These are phyloP conservation scores for Musa schizocarpa DNA, from an alignment of 176 grass and related monocot species.

Conservation along the genomic window DNA sequence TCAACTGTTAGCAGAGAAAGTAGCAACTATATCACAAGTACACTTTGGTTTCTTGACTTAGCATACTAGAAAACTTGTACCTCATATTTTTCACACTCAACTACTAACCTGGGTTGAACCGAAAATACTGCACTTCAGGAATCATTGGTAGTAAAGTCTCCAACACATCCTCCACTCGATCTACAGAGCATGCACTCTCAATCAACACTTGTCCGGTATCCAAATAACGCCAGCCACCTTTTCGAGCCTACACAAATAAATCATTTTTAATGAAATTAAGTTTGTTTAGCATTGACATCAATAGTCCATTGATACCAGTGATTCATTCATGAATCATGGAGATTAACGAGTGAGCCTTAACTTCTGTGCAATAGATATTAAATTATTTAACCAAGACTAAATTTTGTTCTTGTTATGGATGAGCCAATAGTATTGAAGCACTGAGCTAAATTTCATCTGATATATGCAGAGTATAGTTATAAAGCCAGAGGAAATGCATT, in stretches of 20 bases:
- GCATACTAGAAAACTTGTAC: background rate
- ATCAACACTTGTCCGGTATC: conserved; percentile 98
- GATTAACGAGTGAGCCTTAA: background rate
- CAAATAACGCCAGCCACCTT: conserved; percentile 97
- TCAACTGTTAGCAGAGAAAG: conserved; percentile 57
- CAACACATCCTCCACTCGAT: conserved; percentile 88
- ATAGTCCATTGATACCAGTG: background rate
- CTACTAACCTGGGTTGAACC: conserved; percentile 90
- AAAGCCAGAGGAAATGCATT: background rate
- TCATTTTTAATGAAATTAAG: background rate
- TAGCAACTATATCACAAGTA: background rate
- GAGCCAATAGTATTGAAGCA: background rate
- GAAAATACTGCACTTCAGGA: conserved; percentile 94
- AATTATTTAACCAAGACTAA: background rate
- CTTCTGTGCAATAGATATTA: background rate
- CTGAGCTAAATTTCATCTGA: background rate
- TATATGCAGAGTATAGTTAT: background rate
- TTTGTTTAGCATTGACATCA: background rate
- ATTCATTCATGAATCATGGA: background rate
- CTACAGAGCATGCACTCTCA: conserved; percentile 93
- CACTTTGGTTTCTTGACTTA: conserved; percentile 12
- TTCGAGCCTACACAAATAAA: conserved; percentile 48
- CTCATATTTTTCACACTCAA: conserved; percentile 4
- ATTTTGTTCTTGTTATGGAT: no score
- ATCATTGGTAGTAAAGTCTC: conserved; percentile 93